Evolutionary conservation across 106 monocot species (phyloP).

Genomic region (Dendrobium nobile): DNA sequence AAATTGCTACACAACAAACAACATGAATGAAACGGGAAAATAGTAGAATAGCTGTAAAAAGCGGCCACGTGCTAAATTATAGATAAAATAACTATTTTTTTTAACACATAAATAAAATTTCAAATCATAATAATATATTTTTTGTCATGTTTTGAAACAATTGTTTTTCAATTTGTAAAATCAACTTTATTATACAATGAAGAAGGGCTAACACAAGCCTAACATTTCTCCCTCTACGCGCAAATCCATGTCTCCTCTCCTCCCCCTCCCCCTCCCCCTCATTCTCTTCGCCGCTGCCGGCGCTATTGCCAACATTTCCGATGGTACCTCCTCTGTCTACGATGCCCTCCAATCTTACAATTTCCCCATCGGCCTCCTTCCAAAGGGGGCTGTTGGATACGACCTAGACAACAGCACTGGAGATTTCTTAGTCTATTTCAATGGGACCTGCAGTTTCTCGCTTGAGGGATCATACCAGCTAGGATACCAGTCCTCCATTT

Average conservation of each 20-base stretch:
- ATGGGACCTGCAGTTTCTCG: slow-evolving; percentile 49
- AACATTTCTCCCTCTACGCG: too few species aligned
- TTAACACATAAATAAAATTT: too few species aligned
- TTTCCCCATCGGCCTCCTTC: slow-evolving; percentile 63
- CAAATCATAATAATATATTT: too few species aligned
- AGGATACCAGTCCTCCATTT: slow-evolving; percentile 37
- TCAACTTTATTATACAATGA: too few species aligned
- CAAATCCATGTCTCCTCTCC: neutral
- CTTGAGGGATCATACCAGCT: slow-evolving; percentile 48
- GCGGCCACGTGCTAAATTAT: too few species aligned
- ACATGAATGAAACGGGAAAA: too few species aligned
- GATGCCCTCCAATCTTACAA: slow-evolving; percentile 53
- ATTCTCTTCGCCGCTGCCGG: neutral
- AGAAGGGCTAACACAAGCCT: too few species aligned
- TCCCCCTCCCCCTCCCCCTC: neutral
- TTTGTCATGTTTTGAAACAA: too few species aligned
- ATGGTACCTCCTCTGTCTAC: slow-evolving; percentile 13
- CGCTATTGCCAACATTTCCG: neutral
- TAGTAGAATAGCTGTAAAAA: too few species aligned
- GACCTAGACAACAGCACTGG: slow-evolving; percentile 40
- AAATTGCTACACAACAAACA: too few species aligned
- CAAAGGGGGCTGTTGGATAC: slow-evolving; percentile 46
- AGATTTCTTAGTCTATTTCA: slow-evolving; percentile 41
- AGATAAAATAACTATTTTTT: too few species aligned
- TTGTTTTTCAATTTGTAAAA: too few species aligned